Conservation (phyloP, 148 eudicot species). For the Rhododendron ovatum region DNA sequence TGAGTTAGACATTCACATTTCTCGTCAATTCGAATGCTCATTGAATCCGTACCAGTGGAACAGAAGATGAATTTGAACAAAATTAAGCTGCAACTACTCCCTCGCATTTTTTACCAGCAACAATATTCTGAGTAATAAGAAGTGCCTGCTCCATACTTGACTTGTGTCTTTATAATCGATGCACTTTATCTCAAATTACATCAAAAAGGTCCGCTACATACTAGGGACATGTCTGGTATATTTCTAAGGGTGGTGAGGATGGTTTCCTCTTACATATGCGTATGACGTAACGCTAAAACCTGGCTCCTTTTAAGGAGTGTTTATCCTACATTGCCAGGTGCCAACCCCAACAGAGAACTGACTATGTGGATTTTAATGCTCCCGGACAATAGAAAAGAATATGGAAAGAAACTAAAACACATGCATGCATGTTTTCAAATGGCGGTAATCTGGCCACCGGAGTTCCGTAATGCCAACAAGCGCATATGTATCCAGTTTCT, state of each 20-base stretch:
- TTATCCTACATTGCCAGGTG: not conserved
- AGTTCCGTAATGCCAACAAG: constrained; percentile 1
- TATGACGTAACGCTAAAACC: not conserved
- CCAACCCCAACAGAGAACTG: not conserved
- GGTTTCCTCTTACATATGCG: not conserved
- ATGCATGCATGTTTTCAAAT: not conserved
- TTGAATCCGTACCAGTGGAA: not conserved
- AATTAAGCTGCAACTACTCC: not conserved
- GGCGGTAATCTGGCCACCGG: not conserved
- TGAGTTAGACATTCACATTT: not conserved
- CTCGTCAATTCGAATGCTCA: not conserved
- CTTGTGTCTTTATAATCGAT: not conserved
- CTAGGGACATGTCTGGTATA: not conserved
- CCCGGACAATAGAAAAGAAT: not conserved
- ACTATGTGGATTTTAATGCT: not conserved
- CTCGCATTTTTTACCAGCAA: not conserved
- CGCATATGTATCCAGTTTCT: not conserved
- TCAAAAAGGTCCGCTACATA: not conserved
- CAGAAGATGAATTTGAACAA: not conserved
- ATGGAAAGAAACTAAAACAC: not conserved
- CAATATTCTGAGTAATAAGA: not conserved
- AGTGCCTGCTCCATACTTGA: not conserved
- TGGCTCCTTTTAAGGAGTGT: not conserved
- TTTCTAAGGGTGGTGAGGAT: not conserved
- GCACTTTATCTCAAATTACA: not conserved